A percentile compares a stretch with the other conserved stretches of the same genome.
Conservation (phyloP, 2,329 filamentous ascomycete genomes). For the Penicillium olsonii region DNA sequence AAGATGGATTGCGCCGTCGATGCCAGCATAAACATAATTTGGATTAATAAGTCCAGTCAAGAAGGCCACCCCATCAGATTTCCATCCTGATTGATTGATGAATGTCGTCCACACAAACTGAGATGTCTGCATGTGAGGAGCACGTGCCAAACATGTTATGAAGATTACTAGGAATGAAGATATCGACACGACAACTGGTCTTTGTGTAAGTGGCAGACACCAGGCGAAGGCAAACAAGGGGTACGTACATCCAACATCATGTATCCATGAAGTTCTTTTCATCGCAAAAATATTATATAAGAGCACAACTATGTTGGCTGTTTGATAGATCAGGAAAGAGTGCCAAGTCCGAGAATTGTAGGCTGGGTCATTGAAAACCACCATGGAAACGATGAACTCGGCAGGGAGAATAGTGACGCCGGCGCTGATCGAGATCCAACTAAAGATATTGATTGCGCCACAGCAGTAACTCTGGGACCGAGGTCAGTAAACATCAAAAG, state of each 20-base stretch:
- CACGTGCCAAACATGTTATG: conserved; percentile 49
- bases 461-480: conserved; percentile 24
- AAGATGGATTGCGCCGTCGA: conserved; percentile 54
- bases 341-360: conserved; percentile 23
- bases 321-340: conserved; percentile 27
- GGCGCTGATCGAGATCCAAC: conserved; percentile 26
- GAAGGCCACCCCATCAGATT: conserved; percentile 50
- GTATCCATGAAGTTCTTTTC: conserved; percentile 13
- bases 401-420: conserved; percentile 24
- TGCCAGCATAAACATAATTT: conserved; percentile 54
- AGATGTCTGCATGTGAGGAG: conserved; percentile 47
- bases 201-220: neutral
- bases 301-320: conserved; percentile 17
- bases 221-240: neutral
- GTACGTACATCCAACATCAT: conserved; percentile 21
- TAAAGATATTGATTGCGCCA: conserved; percentile 25
- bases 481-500: neutral
- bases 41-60: conserved; percentile 55
- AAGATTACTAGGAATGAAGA: conserved; percentile 51
- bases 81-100: conserved; percentile 55
- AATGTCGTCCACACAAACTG: conserved; percentile 56
- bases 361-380: conserved; percentile 16
- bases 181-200: conserved; percentile 1
- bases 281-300: conserved; percentile 23
- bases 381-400: conserved; percentile 19